Conservation (phyloP, 768 basidiomycete genomes). For the Candolleomyces efflorescens region DNA sequence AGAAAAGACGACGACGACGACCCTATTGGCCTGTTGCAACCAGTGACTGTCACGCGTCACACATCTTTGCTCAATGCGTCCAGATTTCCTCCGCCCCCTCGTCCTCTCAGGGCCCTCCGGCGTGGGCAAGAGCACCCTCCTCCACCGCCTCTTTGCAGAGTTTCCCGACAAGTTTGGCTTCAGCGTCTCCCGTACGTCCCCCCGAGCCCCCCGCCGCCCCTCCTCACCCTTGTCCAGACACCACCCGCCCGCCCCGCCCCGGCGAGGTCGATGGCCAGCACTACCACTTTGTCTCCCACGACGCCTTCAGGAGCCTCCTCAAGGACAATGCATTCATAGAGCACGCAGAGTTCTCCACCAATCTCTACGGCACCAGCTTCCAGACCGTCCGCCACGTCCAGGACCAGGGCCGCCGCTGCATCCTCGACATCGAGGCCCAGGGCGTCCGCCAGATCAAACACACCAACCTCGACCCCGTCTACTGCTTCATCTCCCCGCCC, state of each 20-base stretch:
- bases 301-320: constrained; percentile 71
- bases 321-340: constrained; percentile 81
- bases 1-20: too few species aligned
- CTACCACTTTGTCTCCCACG: constrained; percentile 78
- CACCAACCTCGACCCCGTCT: constrained; percentile 78
- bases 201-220: constrained; percentile 10
- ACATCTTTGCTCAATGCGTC: background rate
- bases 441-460: constrained; percentile 91
- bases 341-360: constrained; percentile 89
- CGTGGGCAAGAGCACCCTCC: constrained; percentile 90
- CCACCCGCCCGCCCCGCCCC: constrained; percentile 78
- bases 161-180: constrained; percentile 87
- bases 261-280: constrained; percentile 81
- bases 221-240: constrained; percentile 51
- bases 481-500: constrained; percentile 90
- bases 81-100: constrained; percentile 60
- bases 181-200: constrained; percentile 78
- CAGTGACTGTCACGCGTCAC: background rate
- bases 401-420: constrained; percentile 70
- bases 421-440: constrained; percentile 97
- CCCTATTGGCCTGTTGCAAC: too few species aligned
- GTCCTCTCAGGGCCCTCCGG: constrained; percentile 91
- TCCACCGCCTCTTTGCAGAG: constrained; percentile 74
- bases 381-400: constrained; percentile 69
- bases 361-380: constrained; percentile 90